phyloP scores from a whole-genome alignment of 306 rosid species.

The Corylus americana region DNA sequence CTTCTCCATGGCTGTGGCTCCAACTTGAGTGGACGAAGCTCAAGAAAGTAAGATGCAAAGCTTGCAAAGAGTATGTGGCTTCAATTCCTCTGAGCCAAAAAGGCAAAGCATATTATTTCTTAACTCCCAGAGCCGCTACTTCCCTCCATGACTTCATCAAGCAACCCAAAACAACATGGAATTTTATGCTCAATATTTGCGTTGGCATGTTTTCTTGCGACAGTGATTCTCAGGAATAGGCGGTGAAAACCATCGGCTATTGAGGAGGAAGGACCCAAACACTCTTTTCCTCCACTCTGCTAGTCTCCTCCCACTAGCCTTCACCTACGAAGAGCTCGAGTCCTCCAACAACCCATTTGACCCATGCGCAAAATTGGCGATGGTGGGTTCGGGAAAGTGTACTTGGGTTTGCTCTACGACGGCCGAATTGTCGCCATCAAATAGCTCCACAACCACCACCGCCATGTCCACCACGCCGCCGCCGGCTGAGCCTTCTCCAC shows the following conservation, averaged over 20 bases:
- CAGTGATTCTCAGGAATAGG: conserved; percentile 40
- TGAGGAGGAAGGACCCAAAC: conserved; percentile 79
- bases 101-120: conserved; percentile 54
- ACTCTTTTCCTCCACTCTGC: conserved; percentile 66
- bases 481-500: conserved; percentile 54
- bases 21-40: conserved; percentile 62
- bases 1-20: too few relatives aligned
- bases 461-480: conserved; percentile 13
- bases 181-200: conserved; percentile 39
- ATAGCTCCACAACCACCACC: conserved; percentile 67
- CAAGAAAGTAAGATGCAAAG: conserved; percentile 54
- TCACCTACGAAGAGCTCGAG: conserved; percentile 76
- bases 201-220: conserved; percentile 36
- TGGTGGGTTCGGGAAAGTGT: conserved; percentile 95
- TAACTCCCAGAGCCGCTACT: conserved; percentile 25
- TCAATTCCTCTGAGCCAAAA: conserved; percentile 55
- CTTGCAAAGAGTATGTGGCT: conserved; percentile 74
- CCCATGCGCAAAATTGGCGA: conserved; percentile 85
- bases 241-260: conserved; percentile 31
- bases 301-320: conserved; percentile 74
- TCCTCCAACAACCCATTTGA: conserved; percentile 72
- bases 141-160: conserved; percentile 52
- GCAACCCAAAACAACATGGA: conserved; percentile 35
- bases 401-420: conserved; percentile 66
- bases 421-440: conserved; percentile 77